Conservation (phyloP, 169 alveolate genomes). For the Plasmodium sp. region DNA sequence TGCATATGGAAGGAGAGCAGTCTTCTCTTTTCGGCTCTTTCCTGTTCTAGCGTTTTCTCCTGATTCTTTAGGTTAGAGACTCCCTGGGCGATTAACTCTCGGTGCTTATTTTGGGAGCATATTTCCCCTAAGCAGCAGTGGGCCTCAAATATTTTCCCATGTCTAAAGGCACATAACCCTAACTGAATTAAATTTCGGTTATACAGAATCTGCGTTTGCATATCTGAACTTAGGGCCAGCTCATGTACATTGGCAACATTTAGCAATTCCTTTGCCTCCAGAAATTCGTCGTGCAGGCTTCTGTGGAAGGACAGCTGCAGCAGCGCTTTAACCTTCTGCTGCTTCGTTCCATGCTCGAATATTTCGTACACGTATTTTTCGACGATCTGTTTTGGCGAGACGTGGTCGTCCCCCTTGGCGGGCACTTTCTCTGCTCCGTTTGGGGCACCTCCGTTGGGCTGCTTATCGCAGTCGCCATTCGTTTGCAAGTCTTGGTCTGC, state of each 20-base stretch:
- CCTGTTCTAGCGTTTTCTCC: constrained; percentile 95
- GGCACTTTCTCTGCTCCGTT: background rate
- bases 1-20: constrained; percentile 98
- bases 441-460: background rate
- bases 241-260: constrained; percentile 91
- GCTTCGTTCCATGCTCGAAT: constrained; percentile 85
- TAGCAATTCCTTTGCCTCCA: constrained; percentile 91
- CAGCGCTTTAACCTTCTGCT: constrained; percentile 89
- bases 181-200: constrained; percentile 96
- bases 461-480: background rate
- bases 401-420: background rate
- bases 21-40: constrained; percentile 96
- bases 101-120: constrained; percentile 92
- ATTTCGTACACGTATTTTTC: constrained; percentile 82
- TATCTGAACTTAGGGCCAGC: constrained; percentile 91
- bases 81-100: constrained; percentile 97
- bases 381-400: constrained; percentile 58
- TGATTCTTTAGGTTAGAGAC: constrained; percentile 89
- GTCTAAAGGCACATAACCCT: constrained; percentile 97
- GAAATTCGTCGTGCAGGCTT: constrained; percentile 91
- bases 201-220: constrained; percentile 93
- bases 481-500: background rate
- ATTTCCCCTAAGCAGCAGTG: constrained; percentile 93
- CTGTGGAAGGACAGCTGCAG: constrained; percentile 90
- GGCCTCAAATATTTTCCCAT: constrained; percentile 93